Conservation (phyloP, 768 basidiomycete species). For the Calocera viscosa region DNA sequence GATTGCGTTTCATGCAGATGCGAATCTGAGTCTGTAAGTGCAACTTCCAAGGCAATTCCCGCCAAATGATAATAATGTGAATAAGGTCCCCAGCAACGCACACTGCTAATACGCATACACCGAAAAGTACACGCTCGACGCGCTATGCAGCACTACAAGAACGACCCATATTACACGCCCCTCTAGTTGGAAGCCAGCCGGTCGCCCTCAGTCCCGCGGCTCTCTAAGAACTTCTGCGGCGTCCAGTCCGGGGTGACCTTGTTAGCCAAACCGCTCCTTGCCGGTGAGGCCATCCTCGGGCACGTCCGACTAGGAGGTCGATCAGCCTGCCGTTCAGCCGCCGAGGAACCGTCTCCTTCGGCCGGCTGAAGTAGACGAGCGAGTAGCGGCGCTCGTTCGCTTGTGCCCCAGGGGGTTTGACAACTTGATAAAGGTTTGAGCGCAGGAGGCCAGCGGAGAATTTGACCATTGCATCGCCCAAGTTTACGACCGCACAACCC, state of each 20-base stretch:
- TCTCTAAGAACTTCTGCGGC: too few species aligned
- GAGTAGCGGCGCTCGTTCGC: constrained; percentile 46
- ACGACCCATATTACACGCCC: too few species aligned
- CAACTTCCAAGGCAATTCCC: too few species aligned
- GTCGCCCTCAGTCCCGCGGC: too few species aligned
- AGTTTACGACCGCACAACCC: constrained; percentile 46
- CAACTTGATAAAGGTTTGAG: constrained; percentile 52
- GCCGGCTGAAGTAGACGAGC: constrained; percentile 55
- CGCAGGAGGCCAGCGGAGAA: constrained; percentile 53
- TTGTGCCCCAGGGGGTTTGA: constrained; percentile 50
- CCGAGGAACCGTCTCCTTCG: constrained; percentile 38
- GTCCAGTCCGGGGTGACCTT: too few species aligned
- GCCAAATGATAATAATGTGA: too few species aligned
- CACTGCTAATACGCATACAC: too few species aligned
- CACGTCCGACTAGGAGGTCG: neutral
- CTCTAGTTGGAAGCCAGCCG: neutral
- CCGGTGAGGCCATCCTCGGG: neutral
- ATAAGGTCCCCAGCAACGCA: too few species aligned
- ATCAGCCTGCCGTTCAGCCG: constrained; percentile 27
- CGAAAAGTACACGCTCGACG: too few species aligned
- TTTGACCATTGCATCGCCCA: constrained; percentile 49
- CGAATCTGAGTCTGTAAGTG: too few species aligned
- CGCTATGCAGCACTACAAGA: too few species aligned
- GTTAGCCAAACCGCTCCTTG: constrained; percentile 7
- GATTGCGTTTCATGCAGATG: too few species aligned